Evolutionary conservation across 495 filamentous ascomycete species (phyloP), one percentile per base, ranked within the genome.

Genomic region (Annulohypoxylon maeteangense): DNA sequence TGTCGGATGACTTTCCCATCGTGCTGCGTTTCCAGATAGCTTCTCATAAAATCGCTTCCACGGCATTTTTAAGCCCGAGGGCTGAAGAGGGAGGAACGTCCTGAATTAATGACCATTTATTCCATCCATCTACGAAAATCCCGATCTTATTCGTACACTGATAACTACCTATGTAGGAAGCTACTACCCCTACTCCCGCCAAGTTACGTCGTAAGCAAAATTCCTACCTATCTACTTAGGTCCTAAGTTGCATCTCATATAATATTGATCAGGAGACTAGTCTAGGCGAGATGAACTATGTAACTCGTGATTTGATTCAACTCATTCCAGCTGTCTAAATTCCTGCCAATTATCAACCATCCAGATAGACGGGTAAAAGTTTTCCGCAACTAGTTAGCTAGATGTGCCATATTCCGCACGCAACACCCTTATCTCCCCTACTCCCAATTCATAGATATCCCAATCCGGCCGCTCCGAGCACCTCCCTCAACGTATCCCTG

Each of bases 401-500:
- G 32, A 36, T 5, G 10, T 8, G 4, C 32, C 32, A 36, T 4
- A 7, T 36, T 36, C 45, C 4, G 12, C 45, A 1, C 23, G 1
- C 45, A 7, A 23, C 22, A 0, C 5, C 18, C 4, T 18, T 16
- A 5, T 54, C 12, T 54, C 22, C 27, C n/a, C 31, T 14, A 8
- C 50, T 18, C 42, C 10, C 3, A 34, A 38, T 8, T 68, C 48
- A 77, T 1, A 77, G 25, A 57, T 77, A 77, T 53, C 44, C 73
- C 36, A 77, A 47, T 20, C 73, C 75, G 11, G 40, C 58, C 0
- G 65, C 62, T 4, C 75, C 75, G 10, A 77, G 50, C 1, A 75
- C 70, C 40, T 77, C 75, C 25, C 90, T 76, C 40, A 90, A 85
- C 51, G 86, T 86, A 38, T 90, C 90, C 59, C 86, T 79, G 14